These are phyloP conservation scores for Rhizophagus sp. DNA, from an alignment of 192 early-diverging fungal genomes.

Conservation along the genomic window DNA sequence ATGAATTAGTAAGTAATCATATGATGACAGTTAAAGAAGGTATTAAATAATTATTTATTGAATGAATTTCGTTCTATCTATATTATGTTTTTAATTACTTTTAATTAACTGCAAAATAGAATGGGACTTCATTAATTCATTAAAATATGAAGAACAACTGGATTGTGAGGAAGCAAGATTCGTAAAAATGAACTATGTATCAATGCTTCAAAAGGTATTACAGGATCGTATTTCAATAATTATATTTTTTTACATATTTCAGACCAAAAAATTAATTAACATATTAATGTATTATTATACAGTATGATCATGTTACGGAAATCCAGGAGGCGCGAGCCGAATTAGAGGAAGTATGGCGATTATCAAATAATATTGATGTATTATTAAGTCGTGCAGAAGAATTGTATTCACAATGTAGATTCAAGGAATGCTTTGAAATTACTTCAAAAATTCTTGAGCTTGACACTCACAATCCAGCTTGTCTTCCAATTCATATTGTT, in stretches of 20 bases:
- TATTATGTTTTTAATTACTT: not conserved
- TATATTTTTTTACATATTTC: slow-evolving; percentile 4
- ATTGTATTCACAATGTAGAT: slow-evolving; percentile 48
- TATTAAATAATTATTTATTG: not conserved
- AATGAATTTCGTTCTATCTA: not conserved
- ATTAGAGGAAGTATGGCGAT: slow-evolving; percentile 43
- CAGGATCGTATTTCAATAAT: not conserved
- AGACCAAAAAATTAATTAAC: not conserved
- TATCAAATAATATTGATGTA: slow-evolving; percentile 52
- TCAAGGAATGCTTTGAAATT: slow-evolving; percentile 48
- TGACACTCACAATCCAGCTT: slow-evolving; percentile 58
- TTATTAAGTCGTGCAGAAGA: slow-evolving; percentile 58
- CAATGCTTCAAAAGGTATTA: slow-evolving; percentile 63
- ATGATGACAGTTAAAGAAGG: slow-evolving; percentile 62
- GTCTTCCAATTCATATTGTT: slow-evolving; percentile 65
- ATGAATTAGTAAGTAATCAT: slow-evolving; percentile 55
- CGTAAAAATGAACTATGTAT: slow-evolving; percentile 58
- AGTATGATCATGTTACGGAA: slow-evolving; percentile 53
- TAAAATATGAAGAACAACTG: slow-evolving; percentile 54
- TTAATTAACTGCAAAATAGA: slow-evolving; percentile 38
- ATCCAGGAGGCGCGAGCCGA: slow-evolving; percentile 40
- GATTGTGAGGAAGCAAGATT: slow-evolving; percentile 51
- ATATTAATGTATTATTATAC: not conserved
- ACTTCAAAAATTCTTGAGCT: slow-evolving; percentile 56
- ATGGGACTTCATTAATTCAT: slow-evolving; percentile 52